Evolutionary conservation across 306 rosid genomes (phyloP), one percentile per base, ranked within the genome.

Genomic region (Ziziphus jujuba): DNA sequence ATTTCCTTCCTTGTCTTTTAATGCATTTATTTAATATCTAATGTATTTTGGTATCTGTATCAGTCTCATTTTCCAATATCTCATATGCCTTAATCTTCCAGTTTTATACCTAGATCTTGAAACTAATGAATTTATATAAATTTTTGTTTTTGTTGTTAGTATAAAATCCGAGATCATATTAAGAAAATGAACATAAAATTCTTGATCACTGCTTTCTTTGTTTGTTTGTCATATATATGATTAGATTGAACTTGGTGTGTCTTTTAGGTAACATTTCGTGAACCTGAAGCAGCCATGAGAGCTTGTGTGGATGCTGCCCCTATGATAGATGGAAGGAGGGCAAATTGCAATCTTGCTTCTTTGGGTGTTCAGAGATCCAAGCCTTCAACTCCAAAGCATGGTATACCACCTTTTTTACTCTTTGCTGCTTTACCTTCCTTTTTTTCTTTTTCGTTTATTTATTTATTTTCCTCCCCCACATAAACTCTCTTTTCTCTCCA

Each of bases 231-330:
- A 28, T 28, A 28, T 28, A 28, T 28, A 1, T 1, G 2, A 28
- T 28, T 28, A 1, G 33, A 28, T 4, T 28, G 4, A 28, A 14
- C 0, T 16, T 50, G 20, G 7, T 50, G 5, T 50, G 9, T 50
- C 6, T 50, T 16, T 62, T 10, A 93, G 99, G 97, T 90, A 10
- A 93, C 99, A 11, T 93, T 90, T 61, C 85, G 97, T 0, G 99
- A 93, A 56, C 83, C 97, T 0, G 99, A 93, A 22, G 90, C 99
- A 6, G 99, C 99, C 28, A 88, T 86, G 99, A 93, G 95, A 72
- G 99, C 99, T 66, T 93, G 99, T 51, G 99, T 93, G 22, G 99
- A 93, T 74, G 91, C 99, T 63, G 85, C 99, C 59, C 99, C 99
- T 0, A 96, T 93, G 36, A 93, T 93, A 51, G 99, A 93, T 53